Conservation (phyloP, 306 rosid genomes). For the Bauhinia variegata region DNA sequence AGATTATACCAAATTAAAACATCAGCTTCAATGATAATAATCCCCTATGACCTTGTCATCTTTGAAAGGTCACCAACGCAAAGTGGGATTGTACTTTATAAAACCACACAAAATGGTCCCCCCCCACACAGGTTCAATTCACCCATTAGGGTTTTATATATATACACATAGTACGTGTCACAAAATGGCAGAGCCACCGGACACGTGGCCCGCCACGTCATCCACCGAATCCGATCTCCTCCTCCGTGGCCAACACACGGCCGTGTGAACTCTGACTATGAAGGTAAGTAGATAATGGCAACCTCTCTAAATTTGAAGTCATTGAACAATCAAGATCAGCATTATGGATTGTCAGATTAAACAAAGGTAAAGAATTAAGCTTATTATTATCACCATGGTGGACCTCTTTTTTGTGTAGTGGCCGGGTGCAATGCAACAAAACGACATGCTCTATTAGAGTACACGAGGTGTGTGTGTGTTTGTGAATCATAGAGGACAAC, state of each 20-base stretch:
- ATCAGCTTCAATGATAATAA: slow-evolving; percentile 23
- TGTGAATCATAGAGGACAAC: slow-evolving; percentile 37
- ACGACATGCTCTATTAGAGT: slow-evolving; percentile 20
- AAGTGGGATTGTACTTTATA: slow-evolving; percentile 36
- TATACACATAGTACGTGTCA: slow-evolving; percentile 34
- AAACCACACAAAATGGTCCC: slow-evolving; percentile 42
- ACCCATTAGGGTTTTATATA: no score
- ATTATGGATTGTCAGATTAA: slow-evolving; percentile 11
- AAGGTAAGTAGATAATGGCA: slow-evolving; percentile 38
- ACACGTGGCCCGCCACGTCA: slow-evolving; percentile 36
- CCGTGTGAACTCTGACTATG: slow-evolving; percentile 45
- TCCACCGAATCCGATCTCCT: slow-evolving; percentile 39
- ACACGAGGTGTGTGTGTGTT: slow-evolving; percentile 34
- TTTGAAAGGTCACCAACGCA: slow-evolving; percentile 49
- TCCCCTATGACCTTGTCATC: slow-evolving; percentile 1
- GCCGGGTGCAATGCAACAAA: slow-evolving; percentile 35
- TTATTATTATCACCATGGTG: slow-evolving; percentile 27
- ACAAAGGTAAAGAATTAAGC: slow-evolving; percentile 24
- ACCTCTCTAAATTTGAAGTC: slow-evolving; percentile 33
- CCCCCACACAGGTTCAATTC: slow-evolving; percentile 24
- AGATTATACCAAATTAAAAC: slow-evolving; percentile 17
- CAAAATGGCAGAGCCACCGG: slow-evolving; percentile 22
- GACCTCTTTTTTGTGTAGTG: slow-evolving; percentile 38
- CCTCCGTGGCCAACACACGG: slow-evolving; percentile 19
- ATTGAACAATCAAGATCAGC: no score